Evolutionary conservation across 768 basidiomycete species (phyloP), one percentile per base, ranked within the genome.

Genomic region (Plicaturopsis crispa): DNA sequence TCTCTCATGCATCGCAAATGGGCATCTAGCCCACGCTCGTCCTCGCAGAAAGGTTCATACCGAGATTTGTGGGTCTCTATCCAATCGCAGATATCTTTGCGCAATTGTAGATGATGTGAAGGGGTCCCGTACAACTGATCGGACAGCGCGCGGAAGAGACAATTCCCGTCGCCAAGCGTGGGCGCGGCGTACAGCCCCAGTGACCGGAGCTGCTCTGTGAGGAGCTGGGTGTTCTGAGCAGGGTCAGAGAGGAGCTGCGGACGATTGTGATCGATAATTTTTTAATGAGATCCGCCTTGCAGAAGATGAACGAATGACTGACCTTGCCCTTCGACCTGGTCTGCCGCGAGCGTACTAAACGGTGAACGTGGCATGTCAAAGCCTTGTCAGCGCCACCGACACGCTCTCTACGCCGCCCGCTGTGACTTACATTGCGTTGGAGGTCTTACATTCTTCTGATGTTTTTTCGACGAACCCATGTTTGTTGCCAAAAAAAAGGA

Each of bases 101-200:
- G 70, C 17, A 93, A 69, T 41, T 75, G 70, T 24, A 68, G 59
- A 47, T 94, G 90, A 38, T 70, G 65, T 10, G 76, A 70, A 10
- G 80, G 77, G 3, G 82, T 70, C 43, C 91, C 91, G 48, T 82
- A 78, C 13, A 90, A 67, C 57, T 94, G 91, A 61, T 94, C 91
- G 33, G 83, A 80, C 39, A 93, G 70, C 0, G 91, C 88, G 33
- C 90, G 81, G 61, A 93, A 96, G 46, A 96, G 75, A 60, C 91
- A 96, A 62, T 93, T 94, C 33, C 92, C 91, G 59, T 94, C 86
- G 36, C 88, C 90, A 31, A 88, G 59, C 13, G 86, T 93, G 46
- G 78, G 69, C 3, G 86, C 85, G n/a, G 90, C 83, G 56, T 93
- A 93, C 6, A 93, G 68, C 3, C 89, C 88, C 37, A 90, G 64